Base-by-base conservation (phyloP, 176 grass and related monocot species). In the Bolboschoenus planiculmis region DNA sequence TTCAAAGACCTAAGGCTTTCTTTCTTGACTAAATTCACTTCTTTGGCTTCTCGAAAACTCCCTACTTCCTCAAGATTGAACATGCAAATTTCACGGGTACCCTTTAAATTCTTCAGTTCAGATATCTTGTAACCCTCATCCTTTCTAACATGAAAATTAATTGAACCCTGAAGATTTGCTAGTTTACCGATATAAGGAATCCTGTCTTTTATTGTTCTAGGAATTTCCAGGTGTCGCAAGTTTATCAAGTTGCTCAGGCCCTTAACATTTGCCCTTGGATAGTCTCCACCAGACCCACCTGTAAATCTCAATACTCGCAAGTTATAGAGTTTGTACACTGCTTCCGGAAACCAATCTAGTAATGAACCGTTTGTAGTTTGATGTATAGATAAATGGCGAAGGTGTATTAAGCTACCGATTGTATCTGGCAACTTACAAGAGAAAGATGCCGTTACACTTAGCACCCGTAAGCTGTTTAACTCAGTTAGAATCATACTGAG, bases 321-420 rank as follows among this genome's bases (percentile, higher is more conserved):
- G 56, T 88, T 75, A 37, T 85, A 85, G 30, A 88, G 47, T 24
- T 85, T 72, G n/a, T 50, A 89, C 26, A 89, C 21, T 51, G 36
- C 37, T 48, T 58, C 37, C 31, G 79, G 77, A 80, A 56, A 84
- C 86, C 74, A 71, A 84, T 44, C 42, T 3, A 85, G 51, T 36
- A 66, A 67, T 34, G 23, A 33, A 34, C 23, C 56, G 51, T 86
- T 44, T 47, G 51, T 54, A 57, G 13, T 58, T 59, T 9, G 23
- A 27, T 0, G 3, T 48, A 70, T 55, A 43, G 24, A 61, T 62
- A 89, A 47, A 66, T 89, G 66, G 1, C 72, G 84, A 53, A 89
- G 80, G 88, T 89, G 88, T 63, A 43, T 80, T 68, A 80, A 53
- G 7, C 64, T 82, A 62, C 71, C 70, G 72, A 89, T 66, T 54